Percentiles rank a stretch among this genome's conserved stretches.
Conservation (phyloP, 2,329 filamentous ascomycete species). For the Pyricularia sp. region DNA sequence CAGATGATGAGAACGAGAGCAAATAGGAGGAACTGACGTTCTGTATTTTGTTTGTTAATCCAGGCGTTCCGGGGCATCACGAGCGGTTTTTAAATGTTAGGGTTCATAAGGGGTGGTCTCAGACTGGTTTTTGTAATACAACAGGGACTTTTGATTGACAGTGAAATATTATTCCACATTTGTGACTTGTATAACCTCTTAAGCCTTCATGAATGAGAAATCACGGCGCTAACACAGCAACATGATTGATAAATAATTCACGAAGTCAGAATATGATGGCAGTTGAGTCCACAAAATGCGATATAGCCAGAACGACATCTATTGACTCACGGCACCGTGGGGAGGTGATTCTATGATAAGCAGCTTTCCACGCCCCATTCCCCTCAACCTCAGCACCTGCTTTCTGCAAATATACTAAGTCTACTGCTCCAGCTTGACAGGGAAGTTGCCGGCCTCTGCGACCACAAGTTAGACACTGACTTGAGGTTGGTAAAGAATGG, state of each 20-base stretch:
- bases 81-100: neutral
- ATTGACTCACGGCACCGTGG: neutral
- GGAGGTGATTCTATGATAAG: neutral
- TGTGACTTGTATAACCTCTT: neutral
- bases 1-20: conserved; percentile 44
- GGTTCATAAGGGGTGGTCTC: neutral
- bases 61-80: neutral
- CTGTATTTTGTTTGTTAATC: neutral
- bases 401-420: neutral
- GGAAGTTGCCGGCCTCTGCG: conserved; percentile 55
- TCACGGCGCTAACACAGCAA: neutral
- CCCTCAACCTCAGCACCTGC: neutral
- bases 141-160: neutral
- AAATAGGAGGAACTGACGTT: neutral
- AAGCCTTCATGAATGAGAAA: too few species aligned
- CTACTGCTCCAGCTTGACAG: conserved; percentile 47
- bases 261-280: neutral
- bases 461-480: neutral
- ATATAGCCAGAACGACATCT: neutral
- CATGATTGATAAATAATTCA: neutral
- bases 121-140: neutral
- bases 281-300: neutral
- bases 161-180: neutral
- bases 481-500: neutral
- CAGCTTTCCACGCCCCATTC: neutral